Evolutionary conservation across 2,329 filamentous ascomycete species (phyloP).

Genomic region (Venturia oleaginea): DNA sequence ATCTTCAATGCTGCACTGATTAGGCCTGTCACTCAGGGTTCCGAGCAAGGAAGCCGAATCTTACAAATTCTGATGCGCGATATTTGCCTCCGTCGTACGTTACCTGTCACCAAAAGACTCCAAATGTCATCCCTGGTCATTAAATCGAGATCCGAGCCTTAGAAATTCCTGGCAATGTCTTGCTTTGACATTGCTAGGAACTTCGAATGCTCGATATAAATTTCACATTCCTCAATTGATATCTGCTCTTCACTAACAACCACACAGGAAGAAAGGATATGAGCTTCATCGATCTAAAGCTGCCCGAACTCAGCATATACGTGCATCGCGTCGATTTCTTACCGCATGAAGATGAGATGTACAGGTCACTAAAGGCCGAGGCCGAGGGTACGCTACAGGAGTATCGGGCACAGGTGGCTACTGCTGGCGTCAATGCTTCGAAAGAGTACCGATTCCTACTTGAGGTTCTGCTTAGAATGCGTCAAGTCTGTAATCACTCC

Average conservation of each 20-base stretch:
- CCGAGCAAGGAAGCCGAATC: constrained; percentile 50
- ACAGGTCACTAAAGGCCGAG: constrained; percentile 62
- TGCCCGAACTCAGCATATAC: constrained; percentile 70
- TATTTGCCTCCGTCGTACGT: constrained; percentile 68
- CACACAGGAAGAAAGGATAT: constrained; percentile 86
- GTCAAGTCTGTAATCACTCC: constrained; percentile 87
- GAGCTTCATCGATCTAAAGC: constrained; percentile 72
- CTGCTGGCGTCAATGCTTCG: constrained; percentile 21
- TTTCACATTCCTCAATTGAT: too few species aligned
- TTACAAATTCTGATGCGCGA: constrained; percentile 72
- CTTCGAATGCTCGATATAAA: too few species aligned
- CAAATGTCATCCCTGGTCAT: too few species aligned
- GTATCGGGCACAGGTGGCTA: constrained; percentile 8
- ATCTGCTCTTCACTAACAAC: too few species aligned
- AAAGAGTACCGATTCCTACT: constrained; percentile 63
- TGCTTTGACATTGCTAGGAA: too few species aligned
- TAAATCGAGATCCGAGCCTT: too few species aligned
- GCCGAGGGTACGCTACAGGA: constrained; percentile 60
- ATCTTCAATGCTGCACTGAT: constrained; percentile 67
- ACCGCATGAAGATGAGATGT: constrained; percentile 65
- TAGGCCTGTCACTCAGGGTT: constrained; percentile 53
- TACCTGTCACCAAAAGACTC: too few species aligned
- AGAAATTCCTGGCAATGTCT: too few species aligned
- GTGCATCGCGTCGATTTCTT: constrained; percentile 67
- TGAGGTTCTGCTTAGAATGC: constrained; percentile 71